These are phyloP conservation scores for Phialophora tarda DNA, from an alignment of 2,329 filamentous ascomycete genomes.

Conservation along the genomic window DNA sequence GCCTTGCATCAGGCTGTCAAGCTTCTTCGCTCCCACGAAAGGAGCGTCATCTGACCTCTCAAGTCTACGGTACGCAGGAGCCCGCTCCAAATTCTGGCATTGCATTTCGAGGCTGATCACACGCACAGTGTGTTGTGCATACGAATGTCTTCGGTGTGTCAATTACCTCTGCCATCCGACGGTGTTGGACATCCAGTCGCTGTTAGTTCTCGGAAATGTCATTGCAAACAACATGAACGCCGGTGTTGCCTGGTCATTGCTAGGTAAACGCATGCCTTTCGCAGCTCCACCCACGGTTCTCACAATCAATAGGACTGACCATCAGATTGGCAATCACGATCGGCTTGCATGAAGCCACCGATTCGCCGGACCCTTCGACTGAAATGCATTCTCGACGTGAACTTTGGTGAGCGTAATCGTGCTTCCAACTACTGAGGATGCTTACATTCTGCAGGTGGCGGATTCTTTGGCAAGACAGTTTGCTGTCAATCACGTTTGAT, in stretches of 20 bases:
- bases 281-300: conserved; percentile 37
- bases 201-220: conserved; percentile 66
- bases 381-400: conserved; percentile 62
- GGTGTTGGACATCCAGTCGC: conserved; percentile 64
- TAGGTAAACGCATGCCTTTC: conserved; percentile 47
- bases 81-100: conserved; percentile 41
- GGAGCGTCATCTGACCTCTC: conserved; percentile 65
- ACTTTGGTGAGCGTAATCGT: conserved; percentile 58
- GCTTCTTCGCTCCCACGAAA: conserved; percentile 62
- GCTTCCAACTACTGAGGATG: neutral
- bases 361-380: neutral
- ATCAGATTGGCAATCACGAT: conserved; percentile 45
- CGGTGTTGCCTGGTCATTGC: conserved; percentile 65
- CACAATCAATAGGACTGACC: conserved; percentile 40
- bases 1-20: conserved; percentile 65
- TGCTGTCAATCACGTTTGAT: conserved; percentile 46
- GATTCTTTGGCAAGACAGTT: conserved; percentile 47
- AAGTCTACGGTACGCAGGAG: conserved; percentile 60
- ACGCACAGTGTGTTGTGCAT: conserved; percentile 63
- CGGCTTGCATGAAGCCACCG: conserved; percentile 40
- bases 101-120: conserved; percentile 42
- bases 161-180: conserved; percentile 67
- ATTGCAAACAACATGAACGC: conserved; percentile 68
- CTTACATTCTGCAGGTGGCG: conserved; percentile 39
- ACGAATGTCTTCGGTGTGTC: conserved; percentile 66